Evolutionary conservation across 768 basidiomycete species (phyloP).

Genomic region (Leucocoprinus sp.): DNA sequence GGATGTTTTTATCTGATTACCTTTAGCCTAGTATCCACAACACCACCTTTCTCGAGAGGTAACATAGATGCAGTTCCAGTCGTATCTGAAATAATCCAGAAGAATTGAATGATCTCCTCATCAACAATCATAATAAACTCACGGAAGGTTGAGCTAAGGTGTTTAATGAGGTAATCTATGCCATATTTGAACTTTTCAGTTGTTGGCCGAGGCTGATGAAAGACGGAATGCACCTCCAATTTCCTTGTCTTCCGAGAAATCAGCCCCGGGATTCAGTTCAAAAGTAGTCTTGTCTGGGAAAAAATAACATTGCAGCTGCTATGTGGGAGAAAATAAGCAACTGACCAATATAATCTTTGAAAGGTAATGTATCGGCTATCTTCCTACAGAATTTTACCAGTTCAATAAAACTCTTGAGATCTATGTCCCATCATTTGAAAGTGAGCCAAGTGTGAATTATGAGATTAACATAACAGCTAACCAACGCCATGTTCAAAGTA

Average conservation of each 20-base stretch:
- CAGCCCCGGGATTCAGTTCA: background rate
- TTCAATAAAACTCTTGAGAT: background rate
- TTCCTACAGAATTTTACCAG: background rate
- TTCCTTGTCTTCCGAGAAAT: background rate
- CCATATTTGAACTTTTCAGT: too few species aligned
- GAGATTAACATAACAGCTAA: background rate
- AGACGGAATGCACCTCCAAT: background rate
- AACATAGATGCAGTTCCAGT: conserved; percentile 42
- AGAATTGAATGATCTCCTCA: background rate
- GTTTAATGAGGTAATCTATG: background rate
- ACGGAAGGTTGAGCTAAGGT: background rate
- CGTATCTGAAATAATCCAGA: background rate
- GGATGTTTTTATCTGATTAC: conserved; percentile 14
- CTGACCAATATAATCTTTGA: background rate
- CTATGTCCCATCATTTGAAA: too few species aligned
- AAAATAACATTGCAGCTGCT: too few species aligned
- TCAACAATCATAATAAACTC: background rate
- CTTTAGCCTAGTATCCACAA: conserved; percentile 41
- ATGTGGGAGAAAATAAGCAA: conserved; percentile 17
- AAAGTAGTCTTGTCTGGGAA: background rate
- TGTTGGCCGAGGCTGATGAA: background rate
- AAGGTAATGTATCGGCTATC: background rate
- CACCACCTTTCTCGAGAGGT: conserved; percentile 40
- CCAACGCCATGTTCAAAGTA: background rate
- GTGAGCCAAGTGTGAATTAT: background rate